Evolutionary conservation across 202 grass and related monocot genomes (phyloP), one percentile per base, ranked within the genome.

Genomic region (Zizania palustris): DNA sequence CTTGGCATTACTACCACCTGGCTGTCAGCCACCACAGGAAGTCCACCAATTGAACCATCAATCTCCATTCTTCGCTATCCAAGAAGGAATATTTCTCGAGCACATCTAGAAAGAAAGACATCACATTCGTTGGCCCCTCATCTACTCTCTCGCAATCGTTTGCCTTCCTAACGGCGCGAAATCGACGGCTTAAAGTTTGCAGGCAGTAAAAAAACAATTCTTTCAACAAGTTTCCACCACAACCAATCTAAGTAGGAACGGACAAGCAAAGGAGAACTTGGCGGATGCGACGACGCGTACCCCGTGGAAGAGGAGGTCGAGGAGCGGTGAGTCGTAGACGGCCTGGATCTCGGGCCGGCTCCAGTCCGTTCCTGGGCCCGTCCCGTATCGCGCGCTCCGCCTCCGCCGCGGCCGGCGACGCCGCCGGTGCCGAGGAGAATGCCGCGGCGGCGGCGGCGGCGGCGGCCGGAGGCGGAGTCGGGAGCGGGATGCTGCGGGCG

Each of bases 271-370:
- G 39, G 4, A 1, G 11, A 14, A 54, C 62, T 7, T 28, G 28
- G 28, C 35, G 44, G 63, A n/a, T 15, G 55, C 9, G 41, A 28
- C 22, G 72, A 35, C 0, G 34, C 54, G 19, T 82, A 99, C 96
- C 64, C 92, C 92, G 28, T 99, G 87, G 82, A 95, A 95, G 70
- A 99, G 92, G 85, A 95, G 91, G 72, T 95, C 96, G 43, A 99
- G 85, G 45, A 99, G 70, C 50, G 96, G 89, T 58, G 92, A 99
- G 65, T 95, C 96, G 67, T 99, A 93, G 78, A 99, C n/a, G 71
- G 80, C 85, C 71, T 99, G 93, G 87, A 99, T 92, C 85, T 95
- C 87, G 15, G 85, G 89, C 59, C 85, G 65, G 45, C 41, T 85
- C 89, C 96, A 95, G 64, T 99, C 89, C 89, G 78, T 95, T 92